phyloP scores from a whole-genome alignment of 345 rosid species.

The Geranium rotundifolium region DNA sequence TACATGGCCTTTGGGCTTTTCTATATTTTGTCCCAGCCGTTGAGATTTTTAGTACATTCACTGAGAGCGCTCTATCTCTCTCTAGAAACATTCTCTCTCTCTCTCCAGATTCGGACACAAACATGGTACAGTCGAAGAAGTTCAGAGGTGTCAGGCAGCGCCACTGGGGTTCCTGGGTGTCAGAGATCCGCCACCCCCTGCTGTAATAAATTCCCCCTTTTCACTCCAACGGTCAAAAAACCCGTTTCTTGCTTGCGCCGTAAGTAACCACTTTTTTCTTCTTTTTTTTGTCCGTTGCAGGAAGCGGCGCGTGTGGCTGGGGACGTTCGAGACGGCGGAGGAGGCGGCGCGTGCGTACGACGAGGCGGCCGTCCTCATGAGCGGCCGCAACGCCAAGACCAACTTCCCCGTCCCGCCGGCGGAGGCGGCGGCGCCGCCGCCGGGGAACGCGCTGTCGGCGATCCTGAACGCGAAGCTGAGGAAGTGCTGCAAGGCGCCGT shows the following conservation, averaged over 20 bases:
- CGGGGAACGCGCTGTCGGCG: conserved; percentile 22
- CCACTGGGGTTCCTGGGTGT: conserved; percentile 57
- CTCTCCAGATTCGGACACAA: too few species aligned
- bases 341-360: conserved; percentile 47
- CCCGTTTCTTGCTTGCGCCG: too few species aligned
- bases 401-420: conserved; percentile 25
- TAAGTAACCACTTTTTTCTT: not conserved
- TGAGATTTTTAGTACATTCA: too few species aligned
- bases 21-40: too few species aligned
- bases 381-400: conserved; percentile 42
- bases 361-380: conserved; percentile 39
- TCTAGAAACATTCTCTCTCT: too few species aligned
- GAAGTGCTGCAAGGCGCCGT: conserved; percentile 35
- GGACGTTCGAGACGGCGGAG: conserved; percentile 44
- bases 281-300: conserved; percentile 9
- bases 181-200: conserved; percentile 46
- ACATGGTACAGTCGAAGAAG: conserved; percentile 47
- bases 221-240: too few species aligned
- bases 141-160: conserved; percentile 55
- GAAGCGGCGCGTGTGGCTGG: conserved; percentile 49
- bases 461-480: conserved; percentile 36
- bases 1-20: too few species aligned
- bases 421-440: not conserved
- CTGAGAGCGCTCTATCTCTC: too few species aligned
- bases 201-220: conserved; percentile 13